Evolutionary conservation across 345 rosid species (phyloP), one percentile per base, ranked within the genome.

Genomic region (Aethionema arabicum): DNA sequence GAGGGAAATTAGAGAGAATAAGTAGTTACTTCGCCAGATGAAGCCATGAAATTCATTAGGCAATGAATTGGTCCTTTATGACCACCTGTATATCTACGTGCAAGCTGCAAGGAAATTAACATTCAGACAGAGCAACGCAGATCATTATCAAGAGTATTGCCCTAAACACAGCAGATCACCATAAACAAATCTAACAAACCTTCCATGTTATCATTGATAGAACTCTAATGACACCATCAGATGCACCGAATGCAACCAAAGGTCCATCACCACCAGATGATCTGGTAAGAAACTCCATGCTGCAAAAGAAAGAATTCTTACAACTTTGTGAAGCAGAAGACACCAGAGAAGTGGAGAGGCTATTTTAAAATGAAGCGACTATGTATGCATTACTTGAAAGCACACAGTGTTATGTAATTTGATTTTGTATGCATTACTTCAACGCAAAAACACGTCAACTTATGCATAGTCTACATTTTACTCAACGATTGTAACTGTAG

Each of bases 201-300:
- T 82, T 93, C 99, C 99, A 93, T 40, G 97, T 80, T 76, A 90
- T 90, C 97, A 93, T 93, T 64, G 99, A 93, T 72, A 93, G 95
- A 77, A 93, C 99, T 75, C 99, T 85, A 51, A 93, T 90, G 61
- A 93, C 91, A 61, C 99, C 99, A 80, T 90, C 99, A 16, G 99
- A 84, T 78, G 88, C 83, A 67, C 99, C 99, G 77, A 90, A 93
- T 52, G 99, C 99, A 77, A 93, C 92, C 60, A 90, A 91, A 60
- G 99, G 97, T 69, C 91, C 92, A 73, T 93, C 97, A 51, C 97
- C 88, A 68, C 79, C 81, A 37, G 78, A 76, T 49, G 90, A 90
- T 78, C 88, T 80, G 56, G 89, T 52, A 13, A 90, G 96, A 56
- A 90, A 93, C 79, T 90, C 97, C 99, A 93, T 87, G 73, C 99